Evolutionary conservation across 23 red algal species (phyloP).

Genomic region (Chondrus crispus): DNA sequence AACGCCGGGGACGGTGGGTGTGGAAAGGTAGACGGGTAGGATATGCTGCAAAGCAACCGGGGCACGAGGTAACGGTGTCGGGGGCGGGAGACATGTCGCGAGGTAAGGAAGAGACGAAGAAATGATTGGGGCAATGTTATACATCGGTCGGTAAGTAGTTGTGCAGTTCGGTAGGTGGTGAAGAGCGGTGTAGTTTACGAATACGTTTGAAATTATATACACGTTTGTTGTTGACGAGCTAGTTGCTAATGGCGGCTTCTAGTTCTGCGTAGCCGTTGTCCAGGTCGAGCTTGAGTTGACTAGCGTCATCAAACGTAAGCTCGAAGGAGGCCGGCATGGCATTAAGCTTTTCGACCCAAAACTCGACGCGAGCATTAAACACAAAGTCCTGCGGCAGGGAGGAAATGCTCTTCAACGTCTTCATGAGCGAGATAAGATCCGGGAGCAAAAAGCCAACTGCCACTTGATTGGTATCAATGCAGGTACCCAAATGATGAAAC

Average conservation of each 20-base stretch:
- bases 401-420: constrained; percentile 23
- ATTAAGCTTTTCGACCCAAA: constrained; percentile 60
- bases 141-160: too few species aligned
- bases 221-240: too few species aligned
- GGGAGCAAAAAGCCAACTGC: constrained; percentile 37
- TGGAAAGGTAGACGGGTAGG: too few species aligned
- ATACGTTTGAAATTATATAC: too few species aligned
- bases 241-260: constrained; percentile 38
- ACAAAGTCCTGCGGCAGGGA: constrained; percentile 26
- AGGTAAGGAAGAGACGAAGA: too few species aligned
- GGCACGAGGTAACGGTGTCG: too few species aligned
- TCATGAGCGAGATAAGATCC: constrained; percentile 46
- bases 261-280: constrained; percentile 53
- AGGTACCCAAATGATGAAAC: constrained; percentile 45
- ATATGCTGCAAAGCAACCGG: too few species aligned
- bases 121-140: too few species aligned
- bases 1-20: too few species aligned
- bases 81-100: too few species aligned
- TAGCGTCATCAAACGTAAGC: constrained; percentile 8
- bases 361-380: constrained; percentile 22
- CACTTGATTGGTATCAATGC: constrained; percentile 42
- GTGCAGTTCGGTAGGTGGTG: too few species aligned
- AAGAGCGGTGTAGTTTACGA: too few species aligned
- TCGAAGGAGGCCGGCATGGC: constrained; percentile 38
- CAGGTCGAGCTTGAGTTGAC: constrained; percentile 55